Conservation (phyloP, 1,284 basidiomycete species). For the Pyrrhoderma noxium region DNA sequence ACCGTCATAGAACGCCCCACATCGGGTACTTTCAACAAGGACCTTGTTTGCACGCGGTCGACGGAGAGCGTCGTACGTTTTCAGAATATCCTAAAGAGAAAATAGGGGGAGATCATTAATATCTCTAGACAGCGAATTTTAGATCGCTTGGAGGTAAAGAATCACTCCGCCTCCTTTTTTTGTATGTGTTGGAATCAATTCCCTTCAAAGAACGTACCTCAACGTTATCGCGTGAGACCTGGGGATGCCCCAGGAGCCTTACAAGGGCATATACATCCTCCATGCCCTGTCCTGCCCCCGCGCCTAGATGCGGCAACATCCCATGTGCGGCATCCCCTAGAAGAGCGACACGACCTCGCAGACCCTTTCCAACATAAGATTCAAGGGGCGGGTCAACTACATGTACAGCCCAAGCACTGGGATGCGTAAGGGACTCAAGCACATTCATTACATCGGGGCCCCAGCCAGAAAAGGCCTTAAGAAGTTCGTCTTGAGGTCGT, state of each 20-base stretch:
- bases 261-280: constrained; percentile 51
- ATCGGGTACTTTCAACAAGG: constrained; percentile 30
- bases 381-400: constrained; percentile 41
- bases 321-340: constrained; percentile 57
- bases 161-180: too few relatives aligned
- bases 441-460: constrained; percentile 40
- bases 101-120: neutral
- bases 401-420: constrained; percentile 56
- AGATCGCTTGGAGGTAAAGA: too few relatives aligned
- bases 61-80: constrained; percentile 38
- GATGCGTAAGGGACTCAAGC: constrained; percentile 38
- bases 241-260: constrained; percentile 40
- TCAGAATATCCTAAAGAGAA: constrained; percentile 33
- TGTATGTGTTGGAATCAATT: too few relatives aligned
- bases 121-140: too few relatives aligned
- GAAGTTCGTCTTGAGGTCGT: constrained; percentile 37
- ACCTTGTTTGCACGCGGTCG: constrained; percentile 42
- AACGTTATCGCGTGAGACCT: constrained; percentile 37
- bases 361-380: constrained; percentile 30
- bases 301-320: constrained; percentile 55
- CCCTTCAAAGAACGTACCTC: constrained; percentile 30
- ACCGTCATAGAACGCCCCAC: constrained; percentile 30
- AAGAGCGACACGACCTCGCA: constrained; percentile 40
- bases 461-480: constrained; percentile 42
- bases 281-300: constrained; percentile 56